Evolutionary conservation across 2,329 filamentous ascomycete species (phyloP), one percentile per base, ranked within the genome.

Genomic region (Aspergillus sp.): DNA sequence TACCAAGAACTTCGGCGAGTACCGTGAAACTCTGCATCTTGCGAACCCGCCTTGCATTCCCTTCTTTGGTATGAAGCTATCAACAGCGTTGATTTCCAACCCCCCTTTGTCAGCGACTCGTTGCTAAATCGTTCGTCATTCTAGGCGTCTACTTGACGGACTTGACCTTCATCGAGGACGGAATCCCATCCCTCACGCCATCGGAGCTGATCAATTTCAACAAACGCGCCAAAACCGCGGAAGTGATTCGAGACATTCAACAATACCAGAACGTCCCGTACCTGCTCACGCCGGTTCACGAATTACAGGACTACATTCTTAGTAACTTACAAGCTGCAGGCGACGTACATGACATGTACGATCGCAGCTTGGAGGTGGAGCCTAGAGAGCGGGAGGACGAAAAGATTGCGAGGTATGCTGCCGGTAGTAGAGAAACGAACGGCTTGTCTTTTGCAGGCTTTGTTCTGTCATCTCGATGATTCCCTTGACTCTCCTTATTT

Each of bases 231-330:
- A 99, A 98, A 84, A 98, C 95, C 14, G 95, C 95, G 20, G 95
- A 98, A 75, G 95, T 99, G 47, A 99, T 99, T 69, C 91, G 93
- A 63, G 94, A 98, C 75, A 98, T 99, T 65, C 95, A 98, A 76
- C 94, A 98, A 74, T 99, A 97, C 74, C 95, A 99, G 76, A 97
- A 96, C 70, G 92, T 96, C 62, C 92, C 92, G n/a, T 99, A 98
- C 74, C 89, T 90, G 7, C 81, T 99, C 55, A 91, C 96, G 72
- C 85, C 92, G 0, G 94, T 99, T 16, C 85, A 88, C 2, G 95
- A 98, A 78, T 82, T 99, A 66, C 94, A 98, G 75, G 93, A 98
- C 68, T 99, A 98, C 78, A 96, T 99, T 66, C 80, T 97, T 67
- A 93, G 88, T 75, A 97, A 98, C 75, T 96, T 98, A 90, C 90